Evolutionary conservation across 805 yeast genomes (phyloP), one percentile per base, ranked within the genome.

Genomic region (Brettanomyces naardenensis): DNA sequence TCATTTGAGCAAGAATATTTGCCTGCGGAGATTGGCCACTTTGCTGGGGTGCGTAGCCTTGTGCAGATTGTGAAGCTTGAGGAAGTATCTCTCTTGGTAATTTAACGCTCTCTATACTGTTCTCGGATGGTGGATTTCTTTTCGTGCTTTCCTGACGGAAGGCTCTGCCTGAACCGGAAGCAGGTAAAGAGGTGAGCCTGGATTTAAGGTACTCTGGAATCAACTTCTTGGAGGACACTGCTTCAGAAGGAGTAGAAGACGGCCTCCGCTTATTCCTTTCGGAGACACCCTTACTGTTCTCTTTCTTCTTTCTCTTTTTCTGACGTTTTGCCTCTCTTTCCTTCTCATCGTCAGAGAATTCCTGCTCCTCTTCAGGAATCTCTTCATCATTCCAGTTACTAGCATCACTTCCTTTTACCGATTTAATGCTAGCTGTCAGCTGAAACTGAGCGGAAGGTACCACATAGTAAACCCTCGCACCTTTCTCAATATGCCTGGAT

Each of bases 371-470:
- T 48, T 79, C 88, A 0, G 95, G 87, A 22, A 90, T 61, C 52
- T 92, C 98, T 61, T 92, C 97, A 58, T 92, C 98, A 55, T 86
- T 82, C 57, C 86, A 80, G 50, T 92, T 92, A 52, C 95, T 83
- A 0, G 98, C 98, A 63, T 92, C 98, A 2, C 88, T 80, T 19
- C 97, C 98, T 51, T 81, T 89, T 15, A 78, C 41, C 18, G 69
- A 63, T 48, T 77, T 84, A 39, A 89, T 69, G 19, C 74, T 62
- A 36, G 81, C 82, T 0, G 97, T 90, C 45, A 78, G 75, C 6
- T 83, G 66, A 60, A 88, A 90, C 38, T 81, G 72, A 0, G 96
- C 81, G 27, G 75, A 82, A 2, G 88, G 80, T 2, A 84, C 92
- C 5, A 89, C 90, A 47, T 82, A 86, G 56, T 51, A 86, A 0